A percentile compares a stretch with the other conserved stretches of the same genome.
Conservation (phyloP, 768 basidiomycete genomes). For the Auriscalpium orientale region DNA sequence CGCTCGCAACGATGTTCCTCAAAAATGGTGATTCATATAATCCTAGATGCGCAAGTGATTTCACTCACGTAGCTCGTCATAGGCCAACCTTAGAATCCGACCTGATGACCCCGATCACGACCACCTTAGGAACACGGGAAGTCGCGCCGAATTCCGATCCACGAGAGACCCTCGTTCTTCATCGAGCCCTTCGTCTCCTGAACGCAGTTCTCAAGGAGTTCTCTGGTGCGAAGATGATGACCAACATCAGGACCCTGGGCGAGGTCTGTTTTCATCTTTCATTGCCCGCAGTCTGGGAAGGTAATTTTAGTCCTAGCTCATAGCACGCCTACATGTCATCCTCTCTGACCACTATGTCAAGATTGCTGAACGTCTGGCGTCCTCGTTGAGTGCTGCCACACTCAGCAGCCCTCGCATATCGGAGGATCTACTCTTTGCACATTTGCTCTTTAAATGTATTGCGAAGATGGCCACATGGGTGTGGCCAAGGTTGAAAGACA, state of each 20-base stretch:
- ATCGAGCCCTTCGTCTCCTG: constrained; percentile 55
- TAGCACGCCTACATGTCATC: constrained; percentile 43
- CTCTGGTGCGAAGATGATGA: constrained; percentile 58
- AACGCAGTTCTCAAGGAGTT: constrained; percentile 67
- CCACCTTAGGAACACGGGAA: constrained; percentile 43
- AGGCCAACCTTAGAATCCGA: constrained; percentile 57
- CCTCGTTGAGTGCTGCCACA: constrained; percentile 26
- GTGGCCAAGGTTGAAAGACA: constrained; percentile 35
- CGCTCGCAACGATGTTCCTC: constrained; percentile 70
- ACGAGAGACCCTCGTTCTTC: constrained; percentile 41
- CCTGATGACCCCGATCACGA: constrained; percentile 49
- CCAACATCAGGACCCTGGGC: constrained; percentile 59
- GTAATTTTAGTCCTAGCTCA: constrained; percentile 34
- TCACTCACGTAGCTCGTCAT: not conserved
- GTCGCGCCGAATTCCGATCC: constrained; percentile 29
- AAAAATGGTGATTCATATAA: constrained; percentile 43
- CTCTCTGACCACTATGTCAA: constrained; percentile 57
- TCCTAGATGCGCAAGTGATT: not conserved
- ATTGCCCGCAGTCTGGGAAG: not conserved
- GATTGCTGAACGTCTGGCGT: constrained; percentile 33
- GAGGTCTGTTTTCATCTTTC: constrained; percentile 33
- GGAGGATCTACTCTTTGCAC: constrained; percentile 47
- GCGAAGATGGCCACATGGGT: constrained; percentile 65
- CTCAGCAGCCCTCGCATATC: constrained; percentile 31
- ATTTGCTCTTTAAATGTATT: constrained; percentile 71